These are phyloP conservation scores for Leccinum griseonigrum DNA, from an alignment of 1,284 basidiomycete genomes.

Conservation along the genomic window DNA sequence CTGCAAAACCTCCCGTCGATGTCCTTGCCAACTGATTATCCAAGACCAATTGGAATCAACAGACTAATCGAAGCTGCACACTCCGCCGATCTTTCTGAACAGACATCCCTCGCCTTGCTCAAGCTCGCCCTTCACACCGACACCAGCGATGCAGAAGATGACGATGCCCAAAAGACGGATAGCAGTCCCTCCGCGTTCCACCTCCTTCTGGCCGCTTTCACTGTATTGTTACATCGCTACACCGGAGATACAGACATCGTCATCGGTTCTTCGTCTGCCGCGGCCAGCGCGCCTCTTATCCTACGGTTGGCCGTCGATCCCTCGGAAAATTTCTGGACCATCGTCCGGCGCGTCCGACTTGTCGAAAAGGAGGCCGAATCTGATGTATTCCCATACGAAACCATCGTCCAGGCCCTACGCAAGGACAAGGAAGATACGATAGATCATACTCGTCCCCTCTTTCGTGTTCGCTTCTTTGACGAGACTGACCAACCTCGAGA, in stretches of 20 bases:
- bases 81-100: constrained; percentile 61
- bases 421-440: constrained; percentile 60
- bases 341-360: constrained; percentile 84
- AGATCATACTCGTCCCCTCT: constrained; percentile 65
- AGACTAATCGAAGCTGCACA: constrained; percentile 81
- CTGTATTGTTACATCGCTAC: constrained; percentile 90
- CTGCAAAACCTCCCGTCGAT: constrained; percentile 84
- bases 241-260: constrained; percentile 96
- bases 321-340: constrained; percentile 87
- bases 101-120: constrained; percentile 66
- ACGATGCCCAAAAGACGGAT: constrained; percentile 41
- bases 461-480: constrained; percentile 96
- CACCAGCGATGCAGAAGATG: constrained; percentile 51
- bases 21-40: constrained; percentile 96
- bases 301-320: constrained; percentile 86
- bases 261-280: constrained; percentile 86
- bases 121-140: constrained; percentile 77
- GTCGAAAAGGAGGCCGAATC: constrained; percentile 83
- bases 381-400: constrained; percentile 83
- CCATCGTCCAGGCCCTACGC: constrained; percentile 72
- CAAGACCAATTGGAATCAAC: constrained; percentile 72
- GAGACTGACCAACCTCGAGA: constrained; percentile 76
- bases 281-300: constrained; percentile 79
- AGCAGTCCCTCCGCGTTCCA: constrained; percentile 84
- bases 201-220: constrained; percentile 88